These are phyloP conservation scores for Austroboletus novae-zelandiae DNA, from an alignment of 1,284 basidiomycete species.

Conservation along the genomic window DNA sequence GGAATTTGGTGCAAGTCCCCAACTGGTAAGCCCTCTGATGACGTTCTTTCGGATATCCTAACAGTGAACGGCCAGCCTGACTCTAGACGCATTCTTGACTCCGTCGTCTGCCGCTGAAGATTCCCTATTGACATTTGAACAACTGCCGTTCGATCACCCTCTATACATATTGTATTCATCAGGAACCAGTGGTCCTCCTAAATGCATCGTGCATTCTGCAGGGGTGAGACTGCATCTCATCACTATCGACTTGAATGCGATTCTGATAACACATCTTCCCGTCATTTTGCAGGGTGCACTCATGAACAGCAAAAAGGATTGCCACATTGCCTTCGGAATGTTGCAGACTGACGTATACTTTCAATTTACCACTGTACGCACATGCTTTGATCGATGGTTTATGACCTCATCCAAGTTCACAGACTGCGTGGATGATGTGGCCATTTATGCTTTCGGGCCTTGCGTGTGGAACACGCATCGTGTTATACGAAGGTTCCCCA, in stretches of 20 bases:
- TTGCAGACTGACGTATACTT: constrained; percentile 56
- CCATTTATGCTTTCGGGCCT: constrained; percentile 56
- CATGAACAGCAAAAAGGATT: constrained; percentile 61
- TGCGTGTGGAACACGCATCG: constrained; percentile 50
- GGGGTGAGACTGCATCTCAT: constrained; percentile 56
- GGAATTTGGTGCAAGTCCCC: constrained; percentile 22
- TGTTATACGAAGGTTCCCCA: constrained; percentile 70
- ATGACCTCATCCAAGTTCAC: constrained; percentile 7
- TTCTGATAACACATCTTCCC: neutral
- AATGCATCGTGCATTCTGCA: constrained; percentile 81
- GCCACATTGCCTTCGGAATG: constrained; percentile 44
- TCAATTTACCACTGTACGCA: constrained; percentile 65
- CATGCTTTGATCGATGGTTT: neutral
- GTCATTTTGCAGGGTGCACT: constrained; percentile 50
- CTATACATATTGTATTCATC: constrained; percentile 86
- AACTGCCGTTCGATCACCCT: constrained; percentile 81
- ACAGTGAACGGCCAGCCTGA: constrained; percentile 17
- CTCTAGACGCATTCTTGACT: constrained; percentile 50
- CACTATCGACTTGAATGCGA: neutral
- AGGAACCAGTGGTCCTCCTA: constrained; percentile 81
- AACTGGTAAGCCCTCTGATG: constrained; percentile 18
- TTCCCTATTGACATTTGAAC: constrained; percentile 55
- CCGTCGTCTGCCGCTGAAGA: constrained; percentile 36
- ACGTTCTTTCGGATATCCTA: neutral
- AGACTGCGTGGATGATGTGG: constrained; percentile 84